Conservation (phyloP, 768 basidiomycete species). For the Amylocystis lapponica region DNA sequence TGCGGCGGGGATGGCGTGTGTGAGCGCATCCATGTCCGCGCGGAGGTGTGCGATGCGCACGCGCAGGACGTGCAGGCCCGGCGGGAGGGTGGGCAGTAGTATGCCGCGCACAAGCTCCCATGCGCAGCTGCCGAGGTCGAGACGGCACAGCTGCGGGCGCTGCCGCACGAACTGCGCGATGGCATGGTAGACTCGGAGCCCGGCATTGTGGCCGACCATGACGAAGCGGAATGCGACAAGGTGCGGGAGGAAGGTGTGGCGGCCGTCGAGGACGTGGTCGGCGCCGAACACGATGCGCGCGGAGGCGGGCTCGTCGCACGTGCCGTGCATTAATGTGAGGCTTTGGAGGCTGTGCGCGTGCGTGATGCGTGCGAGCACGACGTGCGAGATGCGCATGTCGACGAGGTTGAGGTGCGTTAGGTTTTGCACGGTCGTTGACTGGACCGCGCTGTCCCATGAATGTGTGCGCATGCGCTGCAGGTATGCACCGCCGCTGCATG, state of each 20-base stretch:
- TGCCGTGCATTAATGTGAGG: slow-evolving; percentile 62
- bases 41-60: slow-evolving; percentile 50
- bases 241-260: slow-evolving; percentile 57
- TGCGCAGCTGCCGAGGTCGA: slow-evolving; percentile 62
- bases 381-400: slow-evolving; percentile 60
- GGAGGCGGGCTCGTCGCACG: slow-evolving; percentile 51
- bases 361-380: slow-evolving; percentile 57
- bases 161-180: slow-evolving; percentile 49
- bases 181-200: slow-evolving; percentile 42
- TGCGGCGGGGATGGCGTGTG: slow-evolving; percentile 27
- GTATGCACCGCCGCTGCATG: too few relatives aligned
- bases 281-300: slow-evolving; percentile 56
- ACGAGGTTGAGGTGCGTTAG: slow-evolving; percentile 68
- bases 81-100: slow-evolving; percentile 44
- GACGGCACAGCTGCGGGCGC: slow-evolving; percentile 41
- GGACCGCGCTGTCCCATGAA: slow-evolving; percentile 63
- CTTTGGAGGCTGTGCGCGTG: slow-evolving; percentile 56
- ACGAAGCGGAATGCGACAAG: slow-evolving; percentile 60
- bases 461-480: slow-evolving; percentile 56
- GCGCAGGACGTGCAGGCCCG: slow-evolving; percentile 51
- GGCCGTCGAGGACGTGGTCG: slow-evolving; percentile 53
- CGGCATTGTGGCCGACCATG: slow-evolving; percentile 58
- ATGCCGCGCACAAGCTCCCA: slow-evolving; percentile 53
- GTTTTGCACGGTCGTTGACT: slow-evolving; percentile 55
- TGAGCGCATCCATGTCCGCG: slow-evolving; percentile 26